phyloP scores from a whole-genome alignment of 768 basidiomycete species.

The Kwoniella heveanensis region DNA sequence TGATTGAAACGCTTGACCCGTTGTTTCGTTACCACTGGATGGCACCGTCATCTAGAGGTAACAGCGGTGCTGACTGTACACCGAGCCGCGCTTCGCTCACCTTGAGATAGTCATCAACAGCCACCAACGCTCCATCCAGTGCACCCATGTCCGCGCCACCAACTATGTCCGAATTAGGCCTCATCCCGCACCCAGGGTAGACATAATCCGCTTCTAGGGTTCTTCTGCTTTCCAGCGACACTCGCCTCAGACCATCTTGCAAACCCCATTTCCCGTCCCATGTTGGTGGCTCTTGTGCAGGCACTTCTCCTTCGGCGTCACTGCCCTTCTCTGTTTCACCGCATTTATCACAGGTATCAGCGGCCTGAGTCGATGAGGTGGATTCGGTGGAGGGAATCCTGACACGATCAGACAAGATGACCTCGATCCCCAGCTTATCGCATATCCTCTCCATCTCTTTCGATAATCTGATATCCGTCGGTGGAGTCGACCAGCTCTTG shows the following conservation, averaged over 20 bases:
- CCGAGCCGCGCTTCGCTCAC: slow-evolving; percentile 30
- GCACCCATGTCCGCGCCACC: slow-evolving; percentile 39
- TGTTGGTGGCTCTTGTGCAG: neutral
- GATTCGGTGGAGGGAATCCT: slow-evolving; percentile 31
- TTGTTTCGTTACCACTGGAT: no score
- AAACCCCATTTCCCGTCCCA: slow-evolving; percentile 42
- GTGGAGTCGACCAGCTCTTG: slow-evolving; percentile 22
- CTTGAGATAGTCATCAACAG: slow-evolving; percentile 44
- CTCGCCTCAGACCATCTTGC: slow-evolving; percentile 28
- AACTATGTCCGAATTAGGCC: slow-evolving; percentile 37
- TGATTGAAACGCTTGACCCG: no score
- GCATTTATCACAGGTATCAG: slow-evolving; percentile 4
- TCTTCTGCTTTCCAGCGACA: slow-evolving; percentile 41
- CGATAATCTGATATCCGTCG: slow-evolving; percentile 39
- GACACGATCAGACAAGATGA: slow-evolving; percentile 39
- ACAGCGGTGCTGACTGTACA: no score
- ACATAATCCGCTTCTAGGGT: slow-evolving; percentile 46
- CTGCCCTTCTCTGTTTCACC: no score
- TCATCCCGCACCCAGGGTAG: slow-evolving; percentile 48
- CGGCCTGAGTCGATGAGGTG: neutral
- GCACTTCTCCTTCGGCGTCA: neutral
- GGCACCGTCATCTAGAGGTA: no score
- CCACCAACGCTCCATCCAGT: slow-evolving; percentile 32
- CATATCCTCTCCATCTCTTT: slow-evolving; percentile 34
- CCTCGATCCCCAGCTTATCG: slow-evolving; percentile 36